Evolutionary conservation across 164 flowering plant genomes (phyloP).

Genomic region (Tetrastigma voinierianum): DNA sequence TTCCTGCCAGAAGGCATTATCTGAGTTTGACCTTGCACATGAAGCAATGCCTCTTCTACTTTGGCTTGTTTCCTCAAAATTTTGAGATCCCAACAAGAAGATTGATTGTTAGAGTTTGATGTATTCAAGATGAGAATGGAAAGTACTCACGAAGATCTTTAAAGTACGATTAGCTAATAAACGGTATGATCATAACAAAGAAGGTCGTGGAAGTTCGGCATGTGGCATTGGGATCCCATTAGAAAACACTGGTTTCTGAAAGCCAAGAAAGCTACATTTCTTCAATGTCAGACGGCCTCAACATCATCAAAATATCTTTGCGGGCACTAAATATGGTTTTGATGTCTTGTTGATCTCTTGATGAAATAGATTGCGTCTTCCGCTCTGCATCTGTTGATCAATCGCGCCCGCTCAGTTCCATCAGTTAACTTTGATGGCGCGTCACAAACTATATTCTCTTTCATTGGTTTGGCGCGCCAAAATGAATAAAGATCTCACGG

Average conservation of each 20-base stretch:
- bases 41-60: slow-evolving; percentile 17
- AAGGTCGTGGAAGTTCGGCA: slow-evolving; percentile 1
- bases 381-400: too few species aligned
- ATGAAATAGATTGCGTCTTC: too few species aligned
- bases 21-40: neutral
- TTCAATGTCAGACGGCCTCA: neutral
- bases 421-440: too few species aligned
- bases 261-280: neutral
- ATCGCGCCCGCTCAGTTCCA: too few species aligned
- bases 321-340: too few species aligned
- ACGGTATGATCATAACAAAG: slow-evolving; percentile 4
- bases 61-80: slow-evolving; percentile 20
- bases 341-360: too few species aligned
- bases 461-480: too few species aligned
- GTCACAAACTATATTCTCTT: too few species aligned
- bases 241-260: slow-evolving; percentile 6
- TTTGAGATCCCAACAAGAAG: slow-evolving; percentile 7
- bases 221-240: slow-evolving; percentile 15
- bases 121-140: neutral
- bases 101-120: slow-evolving; percentile 19
- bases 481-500: too few species aligned
- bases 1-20: too few species aligned
- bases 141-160: neutral
- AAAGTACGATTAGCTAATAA: slow-evolving; percentile 3
- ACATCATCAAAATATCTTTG: neutral